Conservation (phyloP, 768 basidiomycete species). For the Nevesoporus exiguus region DNA sequence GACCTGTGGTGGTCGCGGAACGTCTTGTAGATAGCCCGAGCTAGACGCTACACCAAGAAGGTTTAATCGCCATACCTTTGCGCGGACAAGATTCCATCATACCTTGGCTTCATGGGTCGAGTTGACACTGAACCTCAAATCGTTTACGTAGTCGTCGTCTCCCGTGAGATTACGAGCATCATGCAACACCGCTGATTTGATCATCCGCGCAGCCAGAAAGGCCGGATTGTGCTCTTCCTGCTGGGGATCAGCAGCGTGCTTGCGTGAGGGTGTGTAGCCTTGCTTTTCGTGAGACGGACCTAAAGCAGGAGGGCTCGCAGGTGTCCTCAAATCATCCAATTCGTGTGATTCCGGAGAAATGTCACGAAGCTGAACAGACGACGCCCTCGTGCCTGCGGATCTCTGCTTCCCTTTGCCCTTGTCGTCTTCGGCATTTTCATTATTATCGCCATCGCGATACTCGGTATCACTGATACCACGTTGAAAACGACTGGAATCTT, state of each 20-base stretch:
- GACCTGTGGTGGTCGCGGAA: conserved; percentile 53
- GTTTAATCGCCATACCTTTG: background rate
- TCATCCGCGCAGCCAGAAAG: conserved; percentile 55
- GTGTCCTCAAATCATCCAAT: conserved; percentile 2
- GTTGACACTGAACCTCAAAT: conserved; percentile 51
- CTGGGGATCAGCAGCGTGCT: conserved; percentile 20
- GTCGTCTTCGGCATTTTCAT: conserved; percentile 30
- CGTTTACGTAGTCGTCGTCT: conserved; percentile 39
- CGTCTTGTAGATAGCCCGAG: conserved; percentile 59
- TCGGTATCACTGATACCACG: conserved; percentile 19
- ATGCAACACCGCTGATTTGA: conserved; percentile 69
- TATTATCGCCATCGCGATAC: conserved; percentile 29
- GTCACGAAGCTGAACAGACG: conserved; percentile 3
- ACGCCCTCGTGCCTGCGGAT: conserved; percentile 3
- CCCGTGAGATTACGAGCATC: conserved; percentile 71
- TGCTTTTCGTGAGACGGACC: conserved; percentile 7
- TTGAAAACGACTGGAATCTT: conserved; percentile 36
- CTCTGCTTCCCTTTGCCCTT: conserved; percentile 33
- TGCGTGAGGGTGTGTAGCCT: conserved; percentile 38
- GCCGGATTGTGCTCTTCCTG: conserved; percentile 40
- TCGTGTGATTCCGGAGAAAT: conserved; percentile 5
- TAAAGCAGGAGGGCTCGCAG: background rate
- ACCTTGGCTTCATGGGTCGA: conserved; percentile 69
- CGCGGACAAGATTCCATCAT: background rate
- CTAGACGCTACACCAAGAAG: conserved; percentile 50